These are phyloP conservation scores for Mortierella polycephala DNA, from an alignment of 371 early-diverging fungal species.

Conservation along the genomic window DNA sequence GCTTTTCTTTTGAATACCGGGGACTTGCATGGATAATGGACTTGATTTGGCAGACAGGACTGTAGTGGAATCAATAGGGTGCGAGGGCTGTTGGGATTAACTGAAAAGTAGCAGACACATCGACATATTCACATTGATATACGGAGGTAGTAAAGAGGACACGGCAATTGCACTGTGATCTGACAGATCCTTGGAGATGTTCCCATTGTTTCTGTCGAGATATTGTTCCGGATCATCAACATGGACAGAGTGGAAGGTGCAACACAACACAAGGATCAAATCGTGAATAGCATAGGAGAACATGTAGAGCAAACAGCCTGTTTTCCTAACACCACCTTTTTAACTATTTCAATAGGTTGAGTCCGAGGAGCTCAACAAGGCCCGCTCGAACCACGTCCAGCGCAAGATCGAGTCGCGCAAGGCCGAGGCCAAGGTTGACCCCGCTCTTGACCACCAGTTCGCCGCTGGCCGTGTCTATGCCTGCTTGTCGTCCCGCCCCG, in stretches of 20 bases:
- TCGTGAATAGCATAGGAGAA: not conserved
- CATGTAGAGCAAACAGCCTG: not conserved
- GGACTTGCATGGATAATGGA: not conserved
- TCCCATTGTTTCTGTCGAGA: not conserved
- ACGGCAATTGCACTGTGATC: not conserved
- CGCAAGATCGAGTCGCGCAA: conserved; percentile 91
- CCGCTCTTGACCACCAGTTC: conserved; percentile 94
- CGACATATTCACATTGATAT: no score
- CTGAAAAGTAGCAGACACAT: no score
- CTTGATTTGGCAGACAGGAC: not conserved
- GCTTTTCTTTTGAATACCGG: not conserved
- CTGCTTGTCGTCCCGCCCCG: conserved; percentile 97
- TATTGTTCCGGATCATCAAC: not conserved
- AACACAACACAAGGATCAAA: not conserved
- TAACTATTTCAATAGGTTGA: conserved; percentile 31
- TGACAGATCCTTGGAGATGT: conserved; percentile 8
- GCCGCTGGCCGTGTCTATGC: conserved; percentile 97
- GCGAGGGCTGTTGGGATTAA: no score
- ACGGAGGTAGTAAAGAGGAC: no score
- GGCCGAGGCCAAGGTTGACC: conserved; percentile 86
- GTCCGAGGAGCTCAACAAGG: conserved; percentile 75
- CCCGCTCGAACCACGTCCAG: conserved; percentile 91
- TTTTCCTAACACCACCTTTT: not conserved
- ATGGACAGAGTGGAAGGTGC: not conserved
- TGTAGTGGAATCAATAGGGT: no score